Evolutionary conservation across 257 asterid species (phyloP), one percentile per base, ranked within the genome.

Genomic region (Fraxinus americana): DNA sequence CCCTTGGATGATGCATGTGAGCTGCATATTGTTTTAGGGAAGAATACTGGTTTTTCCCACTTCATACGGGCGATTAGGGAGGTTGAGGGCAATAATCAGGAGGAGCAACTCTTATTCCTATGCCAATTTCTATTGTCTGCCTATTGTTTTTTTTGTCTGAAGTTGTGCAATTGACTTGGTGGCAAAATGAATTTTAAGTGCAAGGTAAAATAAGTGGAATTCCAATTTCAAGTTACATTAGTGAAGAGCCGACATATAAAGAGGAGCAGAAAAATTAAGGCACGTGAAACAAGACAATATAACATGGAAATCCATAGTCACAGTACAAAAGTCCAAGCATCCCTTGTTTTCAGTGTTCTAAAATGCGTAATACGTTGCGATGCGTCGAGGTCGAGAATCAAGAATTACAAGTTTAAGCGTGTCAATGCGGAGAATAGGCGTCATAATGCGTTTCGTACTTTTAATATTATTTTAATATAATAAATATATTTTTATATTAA

Each of bases 111-210:
- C 82, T 79, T 4, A 71, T 86, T 0, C 92, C 91, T 16, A 84
- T 85, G 16, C 75, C 19, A 73, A 87, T 78, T 54, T 87, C 87
- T 2, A 83, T 82, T 5, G 86, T 10, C 34, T 84, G 23, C 75
- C 84, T 85, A 17, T 71, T n/a, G 63, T 41, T 79, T 2, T 50
- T 34, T 12, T 1, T n/a, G 43, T 45, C 27, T 17, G 82, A 19
- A 70, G 75, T 59, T 0, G 39, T 35, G 76, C 73, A 13, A 27
- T 81, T 69, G 54, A 67, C 78, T 12, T 75, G 85, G 52, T 36
- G 57, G 67, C 72, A 61, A 17, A 30, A 34, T 77, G 35, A 79
- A 67, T 72, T 41, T 63, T 78, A 81, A 76, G 81, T 27, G 29
- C 86, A 59, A 50, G 73, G 39, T 70, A 83, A 59, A 75, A 79